Evolutionary conservation across 805 yeast species (phyloP).

Genomic region (Priceomyces carsonii): DNA sequence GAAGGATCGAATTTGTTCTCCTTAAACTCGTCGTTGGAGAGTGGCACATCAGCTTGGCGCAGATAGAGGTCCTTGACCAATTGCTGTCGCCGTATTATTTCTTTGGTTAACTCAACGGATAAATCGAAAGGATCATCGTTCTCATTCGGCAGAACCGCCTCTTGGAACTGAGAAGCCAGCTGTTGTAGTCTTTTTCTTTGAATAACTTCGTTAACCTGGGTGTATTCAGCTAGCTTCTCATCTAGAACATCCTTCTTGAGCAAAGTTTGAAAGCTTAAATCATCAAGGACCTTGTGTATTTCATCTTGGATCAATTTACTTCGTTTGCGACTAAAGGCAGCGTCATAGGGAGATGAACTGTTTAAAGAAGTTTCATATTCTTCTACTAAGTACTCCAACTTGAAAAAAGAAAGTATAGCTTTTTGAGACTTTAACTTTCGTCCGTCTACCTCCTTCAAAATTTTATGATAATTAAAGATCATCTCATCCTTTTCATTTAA

Average conservation of each 20-base stretch:
- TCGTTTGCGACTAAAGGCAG: conserved; percentile 23
- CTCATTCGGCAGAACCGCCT: conserved; percentile 5
- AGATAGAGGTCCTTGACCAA: conserved; percentile 18
- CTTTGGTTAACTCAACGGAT: conserved; percentile 28
- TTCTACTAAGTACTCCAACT: conserved; percentile 32
- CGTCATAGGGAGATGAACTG: conserved; percentile 8
- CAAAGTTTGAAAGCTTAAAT: conserved; percentile 35
- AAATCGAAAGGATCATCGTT: conserved; percentile 15
- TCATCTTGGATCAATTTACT: conserved; percentile 43
- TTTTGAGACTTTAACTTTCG: conserved; percentile 31
- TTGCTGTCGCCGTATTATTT: conserved; percentile 20
- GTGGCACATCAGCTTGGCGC: conserved; percentile 24
- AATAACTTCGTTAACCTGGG: conserved; percentile 11
- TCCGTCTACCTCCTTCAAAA: conserved; percentile 20
- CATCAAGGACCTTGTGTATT: conserved; percentile 38
- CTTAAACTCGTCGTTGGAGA: conserved; percentile 16
- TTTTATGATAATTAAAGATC: conserved; percentile 26
- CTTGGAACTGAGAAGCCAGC: conserved; percentile 2
- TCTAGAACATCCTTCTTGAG: conserved; percentile 31
- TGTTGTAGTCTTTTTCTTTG: background rate
- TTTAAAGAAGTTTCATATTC: conserved; percentile 17
- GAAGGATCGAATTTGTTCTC: conserved; percentile 9
- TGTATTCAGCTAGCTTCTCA: conserved; percentile 10
- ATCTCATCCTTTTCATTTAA: conserved; percentile 37
- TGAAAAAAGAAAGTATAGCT: conserved; percentile 26